These are phyloP conservation scores for Staphylotrichum longicolle DNA, from an alignment of 495 filamentous ascomycete species.

Conservation along the genomic window DNA sequence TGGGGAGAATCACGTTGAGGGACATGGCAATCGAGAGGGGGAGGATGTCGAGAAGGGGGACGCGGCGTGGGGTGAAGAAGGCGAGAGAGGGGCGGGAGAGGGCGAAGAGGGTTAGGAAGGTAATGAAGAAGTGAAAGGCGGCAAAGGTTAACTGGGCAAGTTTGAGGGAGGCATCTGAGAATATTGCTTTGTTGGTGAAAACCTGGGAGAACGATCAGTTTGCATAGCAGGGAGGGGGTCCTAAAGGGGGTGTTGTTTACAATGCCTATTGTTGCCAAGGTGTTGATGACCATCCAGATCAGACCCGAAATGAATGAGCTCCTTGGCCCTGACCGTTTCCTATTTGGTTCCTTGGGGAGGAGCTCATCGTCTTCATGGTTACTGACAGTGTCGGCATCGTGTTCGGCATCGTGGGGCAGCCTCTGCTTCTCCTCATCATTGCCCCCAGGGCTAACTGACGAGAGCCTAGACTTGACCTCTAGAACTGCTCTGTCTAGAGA, in stretches of 20 bases:
- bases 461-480: slow-evolving; percentile 26
- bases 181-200: slow-evolving; percentile 75
- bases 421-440: slow-evolving; percentile 31
- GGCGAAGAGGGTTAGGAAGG: slow-evolving; percentile 60
- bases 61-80: slow-evolving; percentile 59
- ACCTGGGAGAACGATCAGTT: slow-evolving; percentile 48
- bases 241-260: slow-evolving; percentile 33
- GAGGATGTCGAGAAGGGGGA: slow-evolving; percentile 56
- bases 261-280: slow-evolving; percentile 60
- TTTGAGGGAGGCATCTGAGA: slow-evolving; percentile 63
- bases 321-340: not conserved
- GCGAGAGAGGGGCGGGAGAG: slow-evolving; percentile 61
- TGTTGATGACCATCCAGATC: slow-evolving; percentile 59
- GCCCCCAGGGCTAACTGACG: slow-evolving; percentile 25
- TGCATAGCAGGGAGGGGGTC: slow-evolving; percentile 12
- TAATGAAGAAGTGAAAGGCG: slow-evolving; percentile 71
- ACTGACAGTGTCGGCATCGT: slow-evolving; percentile 30
- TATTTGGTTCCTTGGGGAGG: slow-evolving; percentile 25
- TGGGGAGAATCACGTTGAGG: slow-evolving; percentile 71
- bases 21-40: slow-evolving; percentile 66
- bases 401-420: slow-evolving; percentile 31
- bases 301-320: slow-evolving; percentile 36
- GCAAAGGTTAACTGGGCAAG: slow-evolving; percentile 68
- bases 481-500: slow-evolving; percentile 28
- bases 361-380: slow-evolving; percentile 40